Evolutionary conservation across 78 protist genomes (phyloP).

Genomic region (Chrysochromulina tobinii): DNA sequence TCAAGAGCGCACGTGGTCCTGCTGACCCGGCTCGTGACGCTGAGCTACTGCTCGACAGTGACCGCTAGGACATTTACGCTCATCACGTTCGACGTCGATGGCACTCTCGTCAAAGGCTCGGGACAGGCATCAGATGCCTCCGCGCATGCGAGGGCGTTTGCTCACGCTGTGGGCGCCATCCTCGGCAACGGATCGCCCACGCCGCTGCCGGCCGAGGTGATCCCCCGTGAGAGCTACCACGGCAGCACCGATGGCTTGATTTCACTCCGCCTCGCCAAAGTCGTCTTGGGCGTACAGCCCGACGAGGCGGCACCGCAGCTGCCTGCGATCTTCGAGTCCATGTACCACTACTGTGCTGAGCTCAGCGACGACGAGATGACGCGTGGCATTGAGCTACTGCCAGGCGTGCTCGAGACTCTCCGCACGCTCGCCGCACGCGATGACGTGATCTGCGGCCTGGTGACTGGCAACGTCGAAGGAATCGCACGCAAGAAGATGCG

Average conservation of each 20-base stretch:
- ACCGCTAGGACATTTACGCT: not conserved
- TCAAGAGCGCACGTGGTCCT: too few relatives aligned
- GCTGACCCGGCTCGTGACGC: too few relatives aligned
- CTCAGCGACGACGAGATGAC: not conserved
- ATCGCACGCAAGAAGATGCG: constrained; percentile 8
- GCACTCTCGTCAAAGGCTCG: not conserved
- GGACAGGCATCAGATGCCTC: not conserved
- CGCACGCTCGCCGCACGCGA: not conserved
- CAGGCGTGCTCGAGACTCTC: not conserved
- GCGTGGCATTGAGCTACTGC: not conserved
- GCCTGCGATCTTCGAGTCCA: not conserved
- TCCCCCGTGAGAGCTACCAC: not conserved
- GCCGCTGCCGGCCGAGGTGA: not conserved
- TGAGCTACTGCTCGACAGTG: too few relatives aligned
- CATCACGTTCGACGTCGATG: not conserved
- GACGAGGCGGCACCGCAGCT: not conserved
- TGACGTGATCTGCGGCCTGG: not conserved
- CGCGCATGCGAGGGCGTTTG: not conserved
- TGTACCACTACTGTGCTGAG: not conserved
- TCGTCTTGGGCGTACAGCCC: not conserved
- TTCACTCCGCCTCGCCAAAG: not conserved
- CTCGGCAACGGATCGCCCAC: not conserved
- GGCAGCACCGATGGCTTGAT: not conserved
- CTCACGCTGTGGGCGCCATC: not conserved
- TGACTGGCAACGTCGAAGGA: not conserved